These are phyloP conservation scores for Boletus rubroflammeus DNA, from an alignment of 768 basidiomycete genomes.

Conservation along the genomic window DNA sequence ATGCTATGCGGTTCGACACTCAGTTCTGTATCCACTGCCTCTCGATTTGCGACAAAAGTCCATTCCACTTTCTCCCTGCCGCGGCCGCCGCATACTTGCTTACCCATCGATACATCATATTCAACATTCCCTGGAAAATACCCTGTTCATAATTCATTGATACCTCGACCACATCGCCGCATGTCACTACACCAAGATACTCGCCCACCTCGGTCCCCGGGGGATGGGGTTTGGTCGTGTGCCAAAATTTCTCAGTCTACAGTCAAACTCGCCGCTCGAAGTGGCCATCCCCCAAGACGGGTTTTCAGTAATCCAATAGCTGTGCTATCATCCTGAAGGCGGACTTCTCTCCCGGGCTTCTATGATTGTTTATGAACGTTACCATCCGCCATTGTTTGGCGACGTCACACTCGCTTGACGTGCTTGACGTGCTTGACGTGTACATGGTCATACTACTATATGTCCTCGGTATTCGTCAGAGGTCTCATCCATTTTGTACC, in stretches of 20 bases:
- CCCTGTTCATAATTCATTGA: constrained; percentile 5
- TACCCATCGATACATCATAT: constrained; percentile 6
- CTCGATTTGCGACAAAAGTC: constrained; percentile 12
- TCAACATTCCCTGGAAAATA: constrained; percentile 4
- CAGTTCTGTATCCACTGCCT: constrained; percentile 21
- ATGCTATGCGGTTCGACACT: constrained; percentile 17
- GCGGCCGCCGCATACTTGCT: constrained; percentile 2
- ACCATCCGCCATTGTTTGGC: background rate
- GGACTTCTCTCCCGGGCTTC: background rate
- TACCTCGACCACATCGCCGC: constrained; percentile 10
- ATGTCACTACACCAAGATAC: constrained; percentile 6
- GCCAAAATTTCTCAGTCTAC: constrained; percentile 30
- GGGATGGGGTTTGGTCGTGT: constrained; percentile 27
- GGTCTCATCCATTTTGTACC: constrained; percentile 15
- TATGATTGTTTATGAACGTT: constrained; percentile 11
- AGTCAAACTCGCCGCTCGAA: constrained; percentile 26
- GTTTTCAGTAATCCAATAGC: constrained; percentile 21
- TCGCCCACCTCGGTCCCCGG: constrained; percentile 2
- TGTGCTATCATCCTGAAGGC: constrained; percentile 8
- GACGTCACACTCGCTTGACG: constrained; percentile 12
- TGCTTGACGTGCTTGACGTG: too few relatives aligned
- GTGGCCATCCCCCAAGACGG: constrained; percentile 17
- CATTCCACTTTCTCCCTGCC: constrained; percentile 4
- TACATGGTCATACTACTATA: background rate
- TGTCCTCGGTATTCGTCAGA: constrained; percentile 1